Conservation (phyloP, 352 stramenopile species). For the Lagenidium sp. region DNA sequence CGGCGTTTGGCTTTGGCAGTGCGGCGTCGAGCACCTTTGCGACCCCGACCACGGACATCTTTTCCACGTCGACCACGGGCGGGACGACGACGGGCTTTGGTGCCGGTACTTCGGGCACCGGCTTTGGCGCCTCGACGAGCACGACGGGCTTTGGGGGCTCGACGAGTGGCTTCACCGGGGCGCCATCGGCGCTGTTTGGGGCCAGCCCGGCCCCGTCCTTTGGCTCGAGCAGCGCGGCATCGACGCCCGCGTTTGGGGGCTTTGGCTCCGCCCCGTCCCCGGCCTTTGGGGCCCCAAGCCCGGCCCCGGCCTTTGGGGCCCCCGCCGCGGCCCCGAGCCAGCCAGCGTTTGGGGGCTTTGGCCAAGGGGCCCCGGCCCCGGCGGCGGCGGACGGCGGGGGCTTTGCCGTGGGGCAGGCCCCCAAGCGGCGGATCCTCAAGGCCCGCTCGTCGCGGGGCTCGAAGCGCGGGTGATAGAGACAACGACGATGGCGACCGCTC, state of each 20-base stretch:
- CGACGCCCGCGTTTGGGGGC: constrained; percentile 21
- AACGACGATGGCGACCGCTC: no score
- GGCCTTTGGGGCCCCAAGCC: constrained; percentile 8
- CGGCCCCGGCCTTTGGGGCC: constrained; percentile 15
- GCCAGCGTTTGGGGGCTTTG: constrained; percentile 32
- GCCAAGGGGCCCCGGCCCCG: constrained; percentile 32
- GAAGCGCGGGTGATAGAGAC: no score
- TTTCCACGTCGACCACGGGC: neutral
- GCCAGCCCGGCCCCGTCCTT: constrained; percentile 2
- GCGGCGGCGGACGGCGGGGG: constrained; percentile 20
- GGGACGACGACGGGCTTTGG: neutral
- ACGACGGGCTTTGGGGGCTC: constrained; percentile 9
- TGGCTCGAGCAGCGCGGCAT: constrained; percentile 10
- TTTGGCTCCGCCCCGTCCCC: constrained; percentile 3
- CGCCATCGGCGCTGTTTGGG: no score
- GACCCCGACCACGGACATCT: neutral
- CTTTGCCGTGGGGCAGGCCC: constrained; percentile 57
- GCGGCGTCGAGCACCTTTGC: no score
- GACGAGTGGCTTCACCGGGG: constrained; percentile 7
- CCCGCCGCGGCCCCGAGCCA: no score
- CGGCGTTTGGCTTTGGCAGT: constrained; percentile 1
- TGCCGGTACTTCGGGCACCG: no score
- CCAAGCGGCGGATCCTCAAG: constrained; percentile 62
- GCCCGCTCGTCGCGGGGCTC: constrained; percentile 8
- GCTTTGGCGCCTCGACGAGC: constrained; percentile 6